A percentile compares a stretch with the other conserved stretches of the same genome.
Conservation (phyloP, 768 basidiomycete species). For the Crucibulum laeve region DNA sequence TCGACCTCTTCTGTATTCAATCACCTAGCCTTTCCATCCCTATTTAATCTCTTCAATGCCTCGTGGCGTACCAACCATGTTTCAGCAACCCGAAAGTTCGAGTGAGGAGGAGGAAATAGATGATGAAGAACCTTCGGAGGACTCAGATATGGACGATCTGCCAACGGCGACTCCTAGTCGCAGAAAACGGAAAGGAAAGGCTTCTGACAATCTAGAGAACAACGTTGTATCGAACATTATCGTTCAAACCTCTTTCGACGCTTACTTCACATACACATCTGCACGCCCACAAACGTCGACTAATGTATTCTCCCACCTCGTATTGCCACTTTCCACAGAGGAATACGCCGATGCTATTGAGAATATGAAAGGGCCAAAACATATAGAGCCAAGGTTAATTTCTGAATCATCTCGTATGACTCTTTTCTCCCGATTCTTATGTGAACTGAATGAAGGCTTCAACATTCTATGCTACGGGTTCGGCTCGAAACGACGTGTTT, state of each 20-base stretch:
- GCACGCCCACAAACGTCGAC: conserved; percentile 69
- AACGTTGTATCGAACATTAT: too few species aligned
- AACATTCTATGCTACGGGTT: conserved; percentile 86
- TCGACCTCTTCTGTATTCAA: too few species aligned
- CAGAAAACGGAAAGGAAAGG: too few species aligned
- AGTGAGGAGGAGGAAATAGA: too few species aligned
- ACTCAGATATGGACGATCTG: too few species aligned
- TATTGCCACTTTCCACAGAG: conserved; percentile 66
- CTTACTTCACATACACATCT: conserved; percentile 70
- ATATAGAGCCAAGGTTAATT: not conserved
- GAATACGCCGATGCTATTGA: conserved; percentile 47
- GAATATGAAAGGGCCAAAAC: conserved; percentile 14
- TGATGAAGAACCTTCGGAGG: too few species aligned
- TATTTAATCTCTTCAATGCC: too few species aligned
- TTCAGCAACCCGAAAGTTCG: too few species aligned
- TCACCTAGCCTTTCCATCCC: too few species aligned
- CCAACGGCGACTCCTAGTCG: too few species aligned
- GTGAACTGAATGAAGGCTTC: conserved; percentile 80
- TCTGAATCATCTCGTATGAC: not conserved
- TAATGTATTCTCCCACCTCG: conserved; percentile 72
- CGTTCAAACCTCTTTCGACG: conserved; percentile 73
- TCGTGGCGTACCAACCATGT: too few species aligned
- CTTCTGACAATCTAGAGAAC: too few species aligned
- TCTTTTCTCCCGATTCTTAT: conserved; percentile 57
- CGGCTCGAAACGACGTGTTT: conserved; percentile 76